Evolutionary conservation across 768 basidiomycete genomes (phyloP).

Genomic region (Trametes elegans): DNA sequence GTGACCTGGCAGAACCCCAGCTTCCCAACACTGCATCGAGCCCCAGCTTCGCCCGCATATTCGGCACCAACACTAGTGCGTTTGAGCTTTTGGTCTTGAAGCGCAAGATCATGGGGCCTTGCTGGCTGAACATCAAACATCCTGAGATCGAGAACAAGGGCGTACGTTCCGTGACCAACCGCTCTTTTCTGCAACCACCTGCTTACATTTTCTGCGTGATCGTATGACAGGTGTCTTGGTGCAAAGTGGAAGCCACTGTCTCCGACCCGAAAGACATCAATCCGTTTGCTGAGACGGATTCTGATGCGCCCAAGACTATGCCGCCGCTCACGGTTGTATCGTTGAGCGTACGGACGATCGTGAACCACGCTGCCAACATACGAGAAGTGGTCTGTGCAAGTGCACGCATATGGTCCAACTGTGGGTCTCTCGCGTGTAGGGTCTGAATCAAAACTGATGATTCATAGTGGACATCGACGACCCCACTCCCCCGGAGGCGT

Average conservation of each 20-base stretch:
- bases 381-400: constrained; percentile 90
- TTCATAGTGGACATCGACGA: constrained; percentile 82
- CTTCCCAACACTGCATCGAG: constrained; percentile 73
- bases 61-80: constrained; percentile 89
- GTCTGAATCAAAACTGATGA: background rate
- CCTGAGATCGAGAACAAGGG: constrained; percentile 75
- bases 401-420: constrained; percentile 77
- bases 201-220: no score
- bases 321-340: constrained; percentile 93
- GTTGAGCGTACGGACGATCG: constrained; percentile 81
- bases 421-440: constrained; percentile 35
- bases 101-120: constrained; percentile 98
- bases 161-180: no score
- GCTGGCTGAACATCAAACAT: constrained; percentile 88
- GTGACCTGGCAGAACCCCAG: constrained; percentile 54
- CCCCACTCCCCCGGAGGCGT: constrained; percentile 82
- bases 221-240: constrained; percentile 99
- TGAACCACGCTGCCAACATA: constrained; percentile 92
- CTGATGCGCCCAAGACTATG: constrained; percentile 66
- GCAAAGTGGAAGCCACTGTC: constrained; percentile 86
- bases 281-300: constrained; percentile 74
- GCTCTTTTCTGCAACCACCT: no score
- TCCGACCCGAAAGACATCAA: constrained; percentile 85
- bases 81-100: constrained; percentile 94
- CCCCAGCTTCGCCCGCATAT: constrained; percentile 81